phyloP scores from a whole-genome alignment of 108 stramenopile genomes.

The Phaeodactylum tricornutum region DNA sequence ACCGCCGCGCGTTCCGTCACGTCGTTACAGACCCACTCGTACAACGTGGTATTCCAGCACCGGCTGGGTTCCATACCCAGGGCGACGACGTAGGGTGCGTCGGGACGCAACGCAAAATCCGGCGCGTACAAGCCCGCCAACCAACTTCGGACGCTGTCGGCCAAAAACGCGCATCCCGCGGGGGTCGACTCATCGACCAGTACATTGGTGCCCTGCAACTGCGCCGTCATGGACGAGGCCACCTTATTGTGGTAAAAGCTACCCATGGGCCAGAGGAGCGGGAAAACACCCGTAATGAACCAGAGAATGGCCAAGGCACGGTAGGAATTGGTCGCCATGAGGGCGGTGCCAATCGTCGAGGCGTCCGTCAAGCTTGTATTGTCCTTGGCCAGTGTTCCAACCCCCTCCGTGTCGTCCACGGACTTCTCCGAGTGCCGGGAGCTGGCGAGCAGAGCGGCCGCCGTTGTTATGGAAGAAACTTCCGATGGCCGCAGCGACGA shows the following conservation, averaged over 20 bases:
- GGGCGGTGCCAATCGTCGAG: constrained; percentile 74
- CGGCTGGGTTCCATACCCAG: constrained; percentile 46
- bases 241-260: constrained; percentile 26
- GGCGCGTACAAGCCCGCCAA: not conserved
- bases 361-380: constrained; percentile 56
- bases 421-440: too few species aligned
- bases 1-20: constrained; percentile 1
- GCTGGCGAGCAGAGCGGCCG: too few species aligned
- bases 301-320: constrained; percentile 49
- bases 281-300: constrained; percentile 37
- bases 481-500: too few species aligned
- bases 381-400: constrained; percentile 22
- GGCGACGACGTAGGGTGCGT: constrained; percentile 25
- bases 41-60: constrained; percentile 41
- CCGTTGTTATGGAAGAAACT: too few species aligned
- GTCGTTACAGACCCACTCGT: constrained; percentile 27
- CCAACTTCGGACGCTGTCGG: constrained; percentile 38
- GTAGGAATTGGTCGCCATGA: constrained; percentile 64
- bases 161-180: constrained; percentile 47
- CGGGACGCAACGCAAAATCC: not conserved
- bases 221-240: constrained; percentile 25
- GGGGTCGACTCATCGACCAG: constrained; percentile 22
- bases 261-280: constrained; percentile 18
- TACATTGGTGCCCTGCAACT: constrained; percentile 60
- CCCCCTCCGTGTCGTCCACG: not conserved